A percentile compares a stretch with the other conserved stretches of the same genome.
Conservation (phyloP, 2,329 filamentous ascomycete species). For the Boeremia exigua region DNA sequence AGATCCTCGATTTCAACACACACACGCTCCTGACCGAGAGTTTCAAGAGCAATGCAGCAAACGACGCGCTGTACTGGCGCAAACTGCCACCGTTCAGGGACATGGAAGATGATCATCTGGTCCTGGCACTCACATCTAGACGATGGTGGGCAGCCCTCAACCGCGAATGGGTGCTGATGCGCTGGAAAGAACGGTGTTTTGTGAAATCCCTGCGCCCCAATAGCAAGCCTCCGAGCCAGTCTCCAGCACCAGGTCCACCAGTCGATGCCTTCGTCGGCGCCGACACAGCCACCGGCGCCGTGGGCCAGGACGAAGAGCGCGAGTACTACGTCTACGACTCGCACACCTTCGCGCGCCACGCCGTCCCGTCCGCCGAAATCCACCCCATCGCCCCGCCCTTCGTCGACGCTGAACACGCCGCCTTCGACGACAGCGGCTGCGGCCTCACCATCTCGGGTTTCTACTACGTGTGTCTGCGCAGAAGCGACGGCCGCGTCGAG, state of each 20-base stretch:
- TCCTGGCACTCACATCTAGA: slow-evolving; percentile 52
- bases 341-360: slow-evolving; percentile 7
- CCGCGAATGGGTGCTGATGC: slow-evolving; percentile 61
- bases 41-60: slow-evolving; percentile 53
- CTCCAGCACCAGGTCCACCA: slow-evolving; percentile 16
- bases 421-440: slow-evolving; percentile 44
- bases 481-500: slow-evolving; percentile 55
- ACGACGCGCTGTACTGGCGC: slow-evolving; percentile 58
- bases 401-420: slow-evolving; percentile 28
- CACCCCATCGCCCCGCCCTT: background rate
- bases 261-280: background rate
- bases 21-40: slow-evolving; percentile 60
- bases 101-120: slow-evolving; percentile 50
- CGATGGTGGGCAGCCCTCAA: slow-evolving; percentile 46
- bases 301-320: background rate
- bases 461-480: slow-evolving; percentile 59
- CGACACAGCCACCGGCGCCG: background rate
- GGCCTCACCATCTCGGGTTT: slow-evolving; percentile 62
- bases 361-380: background rate
- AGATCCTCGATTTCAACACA: slow-evolving; percentile 67
- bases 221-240: slow-evolving; percentile 2
- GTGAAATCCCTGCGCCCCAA: slow-evolving; percentile 44
- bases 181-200: slow-evolving; percentile 62
- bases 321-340: slow-evolving; percentile 6
- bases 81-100: slow-evolving; percentile 54